Evolutionary conservation across 202 grass and related monocot species (phyloP).

Genomic region (Eragrostis tef): DNA sequence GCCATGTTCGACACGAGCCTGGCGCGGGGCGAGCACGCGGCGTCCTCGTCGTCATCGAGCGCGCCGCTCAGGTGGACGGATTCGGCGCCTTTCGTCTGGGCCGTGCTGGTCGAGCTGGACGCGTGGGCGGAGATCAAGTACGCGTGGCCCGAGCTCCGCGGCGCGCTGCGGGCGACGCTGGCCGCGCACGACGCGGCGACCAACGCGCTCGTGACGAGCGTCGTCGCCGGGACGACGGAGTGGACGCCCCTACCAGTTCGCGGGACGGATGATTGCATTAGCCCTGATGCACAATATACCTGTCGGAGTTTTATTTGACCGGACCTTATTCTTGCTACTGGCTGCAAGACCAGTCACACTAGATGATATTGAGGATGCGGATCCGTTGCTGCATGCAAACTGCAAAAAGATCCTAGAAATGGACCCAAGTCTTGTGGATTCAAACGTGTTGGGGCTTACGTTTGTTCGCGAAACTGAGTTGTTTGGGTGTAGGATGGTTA

Average conservation of each 20-base stretch:
- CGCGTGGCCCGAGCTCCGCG: background rate
- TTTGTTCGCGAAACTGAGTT: constrained; percentile 55
- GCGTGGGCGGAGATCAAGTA: background rate
- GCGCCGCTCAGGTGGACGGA: no score
- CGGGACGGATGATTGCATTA: constrained; percentile 59
- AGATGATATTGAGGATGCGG: constrained; percentile 65
- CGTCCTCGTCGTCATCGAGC: no score
- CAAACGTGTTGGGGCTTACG: constrained; percentile 58
- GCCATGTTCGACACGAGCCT: no score
- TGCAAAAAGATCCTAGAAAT: constrained; percentile 75
- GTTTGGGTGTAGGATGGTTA: constrained; percentile 45
- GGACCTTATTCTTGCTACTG: constrained; percentile 63
- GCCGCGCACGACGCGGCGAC: background rate
- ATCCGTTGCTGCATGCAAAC: constrained; percentile 59
- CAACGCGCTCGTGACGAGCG: background rate
- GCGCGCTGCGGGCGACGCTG: background rate
- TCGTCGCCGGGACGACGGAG: background rate
- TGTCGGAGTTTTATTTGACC: constrained; percentile 62
- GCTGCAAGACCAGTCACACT: constrained; percentile 51
- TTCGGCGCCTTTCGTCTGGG: background rate
- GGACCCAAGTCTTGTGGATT: constrained; percentile 63
- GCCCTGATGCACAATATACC: constrained; percentile 64
- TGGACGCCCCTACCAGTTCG: constrained; percentile 51
- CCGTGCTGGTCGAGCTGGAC: background rate
- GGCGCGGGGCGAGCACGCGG: no score